Evolutionary conservation across 805 yeast species (phyloP), one percentile per base, ranked within the genome.

Genomic region (Komagataella populi): DNA sequence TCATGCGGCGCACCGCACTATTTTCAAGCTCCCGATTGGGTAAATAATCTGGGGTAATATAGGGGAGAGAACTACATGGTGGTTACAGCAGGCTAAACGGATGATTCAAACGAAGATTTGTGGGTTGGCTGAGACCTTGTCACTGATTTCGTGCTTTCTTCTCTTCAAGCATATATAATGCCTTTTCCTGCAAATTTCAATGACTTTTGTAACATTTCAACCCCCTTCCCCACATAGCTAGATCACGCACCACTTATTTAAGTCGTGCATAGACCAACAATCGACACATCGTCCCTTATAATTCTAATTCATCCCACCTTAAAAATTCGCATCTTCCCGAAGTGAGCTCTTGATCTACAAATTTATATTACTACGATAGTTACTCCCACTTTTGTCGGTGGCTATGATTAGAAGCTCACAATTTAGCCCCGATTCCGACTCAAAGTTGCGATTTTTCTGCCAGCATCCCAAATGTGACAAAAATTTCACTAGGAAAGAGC

Each of bases 401-500:
- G 39, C 14, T 30, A 30, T 30, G 39, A 30, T 30, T 30, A 14
- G n/a, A 10, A 10, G 39, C 39, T 14, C 39, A n/a, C 39, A 30
- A 30, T 12, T 30, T 30, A 30, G 10, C 10, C 14, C 39, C 14
- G 39, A 30, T 4, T 7, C 39, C 8, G 39, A 30, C 6, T 30
- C 39, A 44, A 44, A n/a, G 46, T 20, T 20, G 23, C 20, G 23
- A 44, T 44, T 12, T 22, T 22, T 22, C 20, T 78, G 82, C 57
- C 72, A 73, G 44, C 65, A 60, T 51, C 72, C 71, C 6, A 72
- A 72, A 43, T 82, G 87, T 57, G 69, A 66, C 44, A 82, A 81
- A 59, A 66, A 69, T 17, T 82, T 82, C 57, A 73, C 78, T 20
- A 60, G 87, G 49, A 73, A 81, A 1, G 87, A 82, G 58, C 87